Base-by-base conservation (phyloP, 768 basidiomycete species). In the Xanthoconium purpureum region DNA sequence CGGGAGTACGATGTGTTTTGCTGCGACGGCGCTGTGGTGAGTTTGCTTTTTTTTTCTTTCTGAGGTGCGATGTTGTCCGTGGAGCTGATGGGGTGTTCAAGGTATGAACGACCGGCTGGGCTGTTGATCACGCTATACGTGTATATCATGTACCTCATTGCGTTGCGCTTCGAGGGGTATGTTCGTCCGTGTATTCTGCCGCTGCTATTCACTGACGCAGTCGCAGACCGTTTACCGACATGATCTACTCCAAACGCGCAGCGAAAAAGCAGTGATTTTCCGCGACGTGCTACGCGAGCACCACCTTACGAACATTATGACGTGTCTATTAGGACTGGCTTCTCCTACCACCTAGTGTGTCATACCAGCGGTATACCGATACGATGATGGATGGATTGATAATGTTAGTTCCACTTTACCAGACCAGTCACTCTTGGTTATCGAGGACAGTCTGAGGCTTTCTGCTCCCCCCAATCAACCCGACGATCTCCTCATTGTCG, bases 1-100 rank as follows among this genome's bases (percentile, higher is more conserved):
- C 45, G 96, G 96, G 9, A 93, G 89, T 66, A 94, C 94, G 6
- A 75, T 99, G 76, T 91, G 87, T 69, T 98, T 98, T 74, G 74
- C 83, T 37, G 95, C 86, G 20, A 85, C 84, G 1, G 89, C 96
- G 0, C 77, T 99, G 35, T 96, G 93, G 94, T 94, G 56, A 64
- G 87, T 70, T 11, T 28, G 12, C 2, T 9, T 11, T 33, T 12
- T 33, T 35, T 35, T 8, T 35, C 33, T 35, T 12, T 35, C 3
- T 12, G 24, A 24, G 24, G 24, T 24, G 24, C 6, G 24, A 14
- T 29, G 6, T 15, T 8, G 30, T 4, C 8, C 17, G 20, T 18
- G 32, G 45, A 2, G 29, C 45, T n/a, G 29, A 8, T 42, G 10
- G 14, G 12, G 40, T 42, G 17, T 9, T 30, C 28, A 14, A 93